Evolutionary conservation across 768 basidiomycete species (phyloP).

Genomic region (Lactarius trivialis): DNA sequence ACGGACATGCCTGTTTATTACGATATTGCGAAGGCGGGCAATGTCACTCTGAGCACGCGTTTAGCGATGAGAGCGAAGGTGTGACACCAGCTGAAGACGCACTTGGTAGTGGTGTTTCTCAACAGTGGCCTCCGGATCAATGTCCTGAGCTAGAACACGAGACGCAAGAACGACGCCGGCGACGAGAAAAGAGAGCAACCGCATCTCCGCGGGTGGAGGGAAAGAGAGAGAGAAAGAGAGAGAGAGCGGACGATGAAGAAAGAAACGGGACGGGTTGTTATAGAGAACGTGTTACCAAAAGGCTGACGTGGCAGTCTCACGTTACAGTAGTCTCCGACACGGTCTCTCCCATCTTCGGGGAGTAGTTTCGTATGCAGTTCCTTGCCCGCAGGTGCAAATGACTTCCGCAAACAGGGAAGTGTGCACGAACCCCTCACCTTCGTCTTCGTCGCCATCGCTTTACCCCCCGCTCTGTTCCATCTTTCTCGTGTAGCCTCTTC

Average conservation of each 20-base stretch:
- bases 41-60: conserved; percentile 72
- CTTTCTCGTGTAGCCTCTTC: no score
- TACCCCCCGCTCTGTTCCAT: no score
- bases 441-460: no score
- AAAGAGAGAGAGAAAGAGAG: neutral
- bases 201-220: conserved; percentile 39
- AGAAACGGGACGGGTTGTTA: neutral
- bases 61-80: neutral
- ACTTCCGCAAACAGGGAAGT: no score
- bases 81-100: conserved; percentile 15
- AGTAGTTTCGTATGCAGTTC: no score
- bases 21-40: conserved; percentile 84
- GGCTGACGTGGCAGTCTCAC: conserved; percentile 21
- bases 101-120: conserved; percentile 68
- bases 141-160: conserved; percentile 41
- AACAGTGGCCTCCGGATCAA: conserved; percentile 30
- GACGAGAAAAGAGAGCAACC: conserved; percentile 41
- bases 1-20: conserved; percentile 69
- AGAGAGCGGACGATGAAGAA: neutral
- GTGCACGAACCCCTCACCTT: no score
- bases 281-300: neutral
- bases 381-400: no score
- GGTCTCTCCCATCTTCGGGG: no score
- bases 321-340: no score
- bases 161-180: conserved; percentile 39